Evolutionary conservation across 177 flowering plant genomes (phyloP).

Genomic region (Tripterygium wilfordii): DNA sequence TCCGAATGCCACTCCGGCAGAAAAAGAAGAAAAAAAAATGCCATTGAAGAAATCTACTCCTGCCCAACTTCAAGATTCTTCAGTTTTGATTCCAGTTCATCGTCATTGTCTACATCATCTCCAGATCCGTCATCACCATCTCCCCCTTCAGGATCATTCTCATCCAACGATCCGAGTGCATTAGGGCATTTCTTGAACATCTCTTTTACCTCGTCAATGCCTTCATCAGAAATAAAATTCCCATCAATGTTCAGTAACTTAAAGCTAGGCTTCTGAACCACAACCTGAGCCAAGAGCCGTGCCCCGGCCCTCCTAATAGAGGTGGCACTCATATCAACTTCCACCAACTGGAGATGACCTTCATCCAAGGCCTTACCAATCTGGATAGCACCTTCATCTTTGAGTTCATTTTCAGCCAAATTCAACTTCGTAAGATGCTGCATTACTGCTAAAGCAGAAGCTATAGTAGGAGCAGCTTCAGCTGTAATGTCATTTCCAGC

Average conservation of each 20-base stretch:
- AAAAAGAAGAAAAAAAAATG: too few species aligned
- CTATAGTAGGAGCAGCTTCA: slow-evolving; percentile 51
- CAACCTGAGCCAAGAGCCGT: slow-evolving; percentile 50
- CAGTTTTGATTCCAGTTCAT: slow-evolving; percentile 65
- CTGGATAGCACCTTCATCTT: slow-evolving; percentile 63
- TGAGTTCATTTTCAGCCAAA: slow-evolving; percentile 77
- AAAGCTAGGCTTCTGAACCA: slow-evolving; percentile 54
- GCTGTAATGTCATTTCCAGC: slow-evolving; percentile 85
- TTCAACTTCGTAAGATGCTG: slow-evolving; percentile 49
- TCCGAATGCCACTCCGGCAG: too few species aligned
- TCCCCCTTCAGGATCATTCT: slow-evolving; percentile 83
- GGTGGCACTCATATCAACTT: slow-evolving; percentile 71
- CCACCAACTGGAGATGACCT: slow-evolving; percentile 39
- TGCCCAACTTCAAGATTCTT: slow-evolving; percentile 62
- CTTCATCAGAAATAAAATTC: slow-evolving; percentile 82
- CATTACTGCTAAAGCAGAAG: slow-evolving; percentile 50
- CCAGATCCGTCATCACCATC: slow-evolving; percentile 26
- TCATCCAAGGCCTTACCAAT: slow-evolving; percentile 52
- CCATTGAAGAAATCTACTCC: slow-evolving; percentile 21
- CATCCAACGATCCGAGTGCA: slow-evolving; percentile 73
- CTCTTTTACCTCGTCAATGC: slow-evolving; percentile 70
- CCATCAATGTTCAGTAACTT: slow-evolving; percentile 59
- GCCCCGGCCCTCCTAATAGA: slow-evolving; percentile 63
- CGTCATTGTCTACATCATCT: slow-evolving; percentile 27
- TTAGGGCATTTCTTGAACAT: slow-evolving; percentile 51